Base-by-base conservation (phyloP, 192 early-diverging fungal species). In the Coemansia sp. region DNA sequence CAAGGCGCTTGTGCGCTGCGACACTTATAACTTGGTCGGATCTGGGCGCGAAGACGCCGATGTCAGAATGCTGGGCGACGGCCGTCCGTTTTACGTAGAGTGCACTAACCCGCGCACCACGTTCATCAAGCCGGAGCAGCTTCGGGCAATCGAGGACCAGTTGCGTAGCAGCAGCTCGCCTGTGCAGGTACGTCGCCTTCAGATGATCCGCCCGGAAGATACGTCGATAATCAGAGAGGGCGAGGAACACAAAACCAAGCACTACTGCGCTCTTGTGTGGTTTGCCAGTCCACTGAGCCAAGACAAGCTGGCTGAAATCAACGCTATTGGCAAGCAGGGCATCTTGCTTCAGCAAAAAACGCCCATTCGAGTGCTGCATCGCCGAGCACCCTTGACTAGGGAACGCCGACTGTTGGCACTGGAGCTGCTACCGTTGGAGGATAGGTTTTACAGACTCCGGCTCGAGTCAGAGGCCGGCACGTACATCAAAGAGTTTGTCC, bases 11-110 rank as follows among this genome's bases (percentile, higher is more conserved):
- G 83, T 87, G 61, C 68, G 67, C 4, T 78, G 76, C 36, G 86
- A 88, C 64, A 84, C 68, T 34, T 90, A 87, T 70, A 94, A 91
- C 56, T 89, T 98, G 68, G 83, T 85, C 2, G 86, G 87, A 0
- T 86, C 94, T 6, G 95, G 95, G 12, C 86, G 94, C 18, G 95
- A 98, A 67, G 95, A 98, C 72, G 87, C 88, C 6, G 92, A 98
- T 72, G 95, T 98, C 19, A 84, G 92, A n/a, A 95, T 94, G 93
- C 76, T 98, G 27, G 93, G 93, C 34, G 80, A 82, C 33, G 95
- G 95, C 19, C 77, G 95, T 15, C 95, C 95, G 11, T 98, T 95
- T 79, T 96, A 93, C 63, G 65, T 94, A 21, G 93, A 95, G 58
- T 58, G 95, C 39, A 81, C 87, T 5, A 93, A 98, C 63, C 94